Evolutionary conservation across 2,329 filamentous ascomycete species (phyloP).

Genomic region (Botrytis sinoallii): DNA sequence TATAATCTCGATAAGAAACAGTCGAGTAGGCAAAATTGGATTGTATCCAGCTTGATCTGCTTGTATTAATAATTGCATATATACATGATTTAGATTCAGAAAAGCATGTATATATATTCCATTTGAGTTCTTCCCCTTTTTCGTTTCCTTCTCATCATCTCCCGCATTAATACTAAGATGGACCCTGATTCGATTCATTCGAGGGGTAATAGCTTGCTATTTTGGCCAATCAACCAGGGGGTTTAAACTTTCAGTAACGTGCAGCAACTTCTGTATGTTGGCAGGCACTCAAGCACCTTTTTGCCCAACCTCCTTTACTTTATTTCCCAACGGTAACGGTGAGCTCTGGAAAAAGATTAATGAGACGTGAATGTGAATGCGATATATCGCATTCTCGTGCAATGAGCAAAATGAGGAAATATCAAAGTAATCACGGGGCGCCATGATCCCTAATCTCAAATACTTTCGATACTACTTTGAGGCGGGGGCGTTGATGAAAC

Average conservation of each 20-base stretch:
- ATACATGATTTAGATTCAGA: neutral
- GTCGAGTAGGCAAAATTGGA: neutral
- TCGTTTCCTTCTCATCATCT: neutral
- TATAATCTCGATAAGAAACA: neutral
- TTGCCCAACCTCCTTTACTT: slow-evolving; percentile 16
- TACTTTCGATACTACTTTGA: neutral
- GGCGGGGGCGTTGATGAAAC: slow-evolving; percentile 18
- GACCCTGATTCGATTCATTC: slow-evolving; percentile 17
- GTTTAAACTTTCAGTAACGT: neutral
- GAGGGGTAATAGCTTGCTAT: slow-evolving; percentile 18
- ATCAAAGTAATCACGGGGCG: slow-evolving; percentile 11
- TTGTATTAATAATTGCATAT: neutral
- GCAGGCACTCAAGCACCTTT: slow-evolving; percentile 5
- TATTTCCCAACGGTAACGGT: slow-evolving; percentile 18
- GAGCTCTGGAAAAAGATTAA: neutral
- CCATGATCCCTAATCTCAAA: slow-evolving; percentile 13
- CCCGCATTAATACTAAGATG: slow-evolving; percentile 8
- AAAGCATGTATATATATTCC: neutral
- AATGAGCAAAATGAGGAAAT: slow-evolving; percentile 13
- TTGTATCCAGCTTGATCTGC: neutral
- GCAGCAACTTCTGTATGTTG: slow-evolving; percentile 19
- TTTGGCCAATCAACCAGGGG: slow-evolving; percentile 6
- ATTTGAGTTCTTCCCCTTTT: slow-evolving; percentile 1
- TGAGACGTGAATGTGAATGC: slow-evolving; percentile 14
- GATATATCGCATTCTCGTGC: slow-evolving; percentile 13